Evolutionary conservation across 495 filamentous ascomycete genomes (phyloP), one percentile per base, ranked within the genome.

Genomic region (Tuber aestivum): DNA sequence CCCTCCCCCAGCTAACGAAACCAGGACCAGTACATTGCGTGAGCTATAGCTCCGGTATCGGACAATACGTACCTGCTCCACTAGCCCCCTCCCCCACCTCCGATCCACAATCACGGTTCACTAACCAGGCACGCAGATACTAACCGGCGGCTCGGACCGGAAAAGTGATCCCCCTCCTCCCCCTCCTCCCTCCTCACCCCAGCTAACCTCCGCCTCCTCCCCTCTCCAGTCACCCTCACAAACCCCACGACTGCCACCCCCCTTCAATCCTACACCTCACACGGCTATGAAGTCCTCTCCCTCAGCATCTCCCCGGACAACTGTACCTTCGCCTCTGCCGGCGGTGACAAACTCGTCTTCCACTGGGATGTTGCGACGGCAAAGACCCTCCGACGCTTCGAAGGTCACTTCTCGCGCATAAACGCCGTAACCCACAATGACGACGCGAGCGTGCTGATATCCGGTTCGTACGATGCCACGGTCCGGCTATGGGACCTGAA

Each of bases 321-420:
- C 87, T 87, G 91, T 70, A 88, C 88, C 42, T 97, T 98, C 83
- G 89, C 89, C 37, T 92, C 89, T 65, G 89, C 90, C 4, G 95
- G 95, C 82, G 95, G 96, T 68, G 95, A 99, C 86, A 90, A 93
- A 78, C 87, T 87, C 79, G 93, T 97, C 7, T 97, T 97, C 82
- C 87, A 97, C 27, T 99, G 95, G 95, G 95, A 99, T 85, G 95
- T 97, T 0, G 85, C 89, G 8, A 91, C 91, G 8, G 93, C 91
- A 14, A 85, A 85, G 79, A 97, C 95, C 0, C 82, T 91, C 23
- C 87, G 91, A 41, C 87, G 95, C 42, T 96, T 94, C 86, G 85
- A 86, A 70, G 93, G 91, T 7, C 93, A 96, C 84, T 86, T 85
- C 50, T 88, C 88, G 27, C 85, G 93, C 40, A 86, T 99, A 45